Base-by-base conservation (phyloP, 2,329 filamentous ascomycete genomes). In the Claviceps paspali region DNA sequence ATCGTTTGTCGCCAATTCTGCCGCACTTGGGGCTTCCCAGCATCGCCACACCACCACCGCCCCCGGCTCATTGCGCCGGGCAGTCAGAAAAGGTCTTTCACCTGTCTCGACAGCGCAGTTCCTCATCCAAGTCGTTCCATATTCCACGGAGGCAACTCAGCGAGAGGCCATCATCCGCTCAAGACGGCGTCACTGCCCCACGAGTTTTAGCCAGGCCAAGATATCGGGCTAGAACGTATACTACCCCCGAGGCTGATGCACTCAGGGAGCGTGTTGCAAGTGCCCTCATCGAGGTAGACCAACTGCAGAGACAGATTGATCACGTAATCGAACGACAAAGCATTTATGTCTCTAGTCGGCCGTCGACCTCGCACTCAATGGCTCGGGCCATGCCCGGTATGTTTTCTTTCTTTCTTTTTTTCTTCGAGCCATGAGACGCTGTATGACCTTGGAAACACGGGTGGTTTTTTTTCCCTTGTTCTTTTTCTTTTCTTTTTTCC, bases 261-360 rank as follows among this genome's bases (percentile, higher is more conserved):
- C 67, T 75, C 38, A 67, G 70, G 35, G 65, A 70, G 44, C 61
- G 69, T 29, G 68, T 76, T 31, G 72, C 70, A 22, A 63, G 58
- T 41, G 70, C 68, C 34, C 66, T 76, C 58, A 55, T 70, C 38
- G 73, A 79, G 49, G 61, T 72, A 43, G 75, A 79, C 38, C 60
- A 58, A 39, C 53, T 76, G 30, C 64, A 79, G 52, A 65, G 64
- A 40, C 64, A 74, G 45, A 76, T 79, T 37, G 69, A 79, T 36
- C 64, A 70, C 35, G 60, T 72, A 17, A 65, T 76, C 18, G 70
- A 76, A 57, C 65, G 71, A 41, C 70, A 74, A 54, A 78, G 69
- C 51, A 53, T 75, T 24, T 76, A 73, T 43, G 45, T 62, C 14
- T 58, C 50, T 41, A 73, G 68, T 50, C 63, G 70, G 34, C 69